Evolutionary conservation across 352 stramenopile species (phyloP), one percentile per base, ranked within the genome.

Genomic region (Saprolegnia parasitica): DNA sequence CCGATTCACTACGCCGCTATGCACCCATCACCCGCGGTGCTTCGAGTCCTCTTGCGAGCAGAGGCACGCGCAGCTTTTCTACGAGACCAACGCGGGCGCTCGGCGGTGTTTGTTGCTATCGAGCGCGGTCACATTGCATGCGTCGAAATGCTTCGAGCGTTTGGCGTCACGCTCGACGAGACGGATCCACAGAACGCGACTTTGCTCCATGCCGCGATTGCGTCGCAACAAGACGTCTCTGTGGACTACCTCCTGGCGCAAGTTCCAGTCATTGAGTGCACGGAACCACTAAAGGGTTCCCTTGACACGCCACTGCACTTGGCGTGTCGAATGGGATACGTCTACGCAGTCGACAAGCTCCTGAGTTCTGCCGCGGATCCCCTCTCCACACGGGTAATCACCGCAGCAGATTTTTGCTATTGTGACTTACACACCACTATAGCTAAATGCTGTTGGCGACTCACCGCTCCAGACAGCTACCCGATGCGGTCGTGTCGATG

Each of bases 231-330:
- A 39, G 50, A 60, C 39, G 50, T 32, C 11, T 70, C 63, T 23
- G 13, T 70, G 8, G 63, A 70, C 15, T 70, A 61, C 54, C 50
- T 70, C 16, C 5, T 70, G n/a, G 4, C n/a, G 13, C n/a, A 62
- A 5, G 1, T 62, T 3, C 21, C 21, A 21, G 20, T 24, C 4
- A 15, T 23, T 11, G 63, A 70, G 16, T 52, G 54, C 5, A 3
- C 45, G 13, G 49, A 18, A 11, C 20, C 23, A 10, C 54, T 61
- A 6, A 61, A 61, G 37, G 47, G 52, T 9, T 21, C 46, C 21
- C n/a, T 54, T 20, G 63, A 70, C 8, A 70, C 63, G 39, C 46
- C 63, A 32, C 47, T 70, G 15, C 63, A 70, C 29, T 24, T 49
- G 8, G 63, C 63, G 5, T 70, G 63, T 39, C 63, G 63, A 23